A percentile compares a stretch with the other conserved stretches of the same genome.
These are phyloP conservation scores for Zymoseptoria ardabiliae DNA, from an alignment of 2,329 filamentous ascomycete species.

Conservation along the genomic window DNA sequence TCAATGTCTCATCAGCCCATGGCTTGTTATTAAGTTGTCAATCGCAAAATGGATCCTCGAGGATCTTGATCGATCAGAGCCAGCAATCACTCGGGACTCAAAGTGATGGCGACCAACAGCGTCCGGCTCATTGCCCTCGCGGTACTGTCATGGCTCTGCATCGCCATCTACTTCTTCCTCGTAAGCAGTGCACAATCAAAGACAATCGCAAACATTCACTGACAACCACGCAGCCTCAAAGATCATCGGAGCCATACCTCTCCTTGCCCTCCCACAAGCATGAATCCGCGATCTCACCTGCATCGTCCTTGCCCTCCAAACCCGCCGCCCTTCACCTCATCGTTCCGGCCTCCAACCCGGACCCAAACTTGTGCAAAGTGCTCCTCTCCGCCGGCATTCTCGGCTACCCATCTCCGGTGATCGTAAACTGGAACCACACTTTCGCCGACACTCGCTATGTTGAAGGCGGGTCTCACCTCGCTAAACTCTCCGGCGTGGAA, in stretches of 20 bases:
- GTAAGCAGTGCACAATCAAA: not conserved
- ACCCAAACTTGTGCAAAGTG: slow-evolving; percentile 23
- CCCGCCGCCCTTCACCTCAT: slow-evolving; percentile 22
- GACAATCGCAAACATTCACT: not conserved
- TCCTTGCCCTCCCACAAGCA: not conserved
- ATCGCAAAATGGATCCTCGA: not conserved
- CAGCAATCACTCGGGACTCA: not conserved
- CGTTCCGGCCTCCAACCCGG: slow-evolving; percentile 17
- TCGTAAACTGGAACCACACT: slow-evolving; percentile 19
- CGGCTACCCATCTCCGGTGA: slow-evolving; percentile 21
- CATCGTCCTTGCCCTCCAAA: not conserved
- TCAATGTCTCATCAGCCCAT: not conserved
- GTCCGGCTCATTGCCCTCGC: not conserved
- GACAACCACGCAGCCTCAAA: not conserved
- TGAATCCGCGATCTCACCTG: not conserved
- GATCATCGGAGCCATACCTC: not conserved
- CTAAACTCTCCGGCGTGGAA: slow-evolving; percentile 22
- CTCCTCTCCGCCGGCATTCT: slow-evolving; percentile 19
- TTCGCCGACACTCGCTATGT: slow-evolving; percentile 13
- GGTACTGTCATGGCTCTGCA: not conserved
- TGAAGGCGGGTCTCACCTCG: slow-evolving; percentile 28
- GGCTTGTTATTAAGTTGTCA: not conserved
- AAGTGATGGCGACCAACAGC: not conserved
- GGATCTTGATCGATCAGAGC: not conserved
- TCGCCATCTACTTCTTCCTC: not conserved